A percentile compares a stretch with the other conserved stretches of the same genome.
Evolutionary conservation across 1,139 yeast species (phyloP).

Genomic region (Hansenula anomala): DNA sequence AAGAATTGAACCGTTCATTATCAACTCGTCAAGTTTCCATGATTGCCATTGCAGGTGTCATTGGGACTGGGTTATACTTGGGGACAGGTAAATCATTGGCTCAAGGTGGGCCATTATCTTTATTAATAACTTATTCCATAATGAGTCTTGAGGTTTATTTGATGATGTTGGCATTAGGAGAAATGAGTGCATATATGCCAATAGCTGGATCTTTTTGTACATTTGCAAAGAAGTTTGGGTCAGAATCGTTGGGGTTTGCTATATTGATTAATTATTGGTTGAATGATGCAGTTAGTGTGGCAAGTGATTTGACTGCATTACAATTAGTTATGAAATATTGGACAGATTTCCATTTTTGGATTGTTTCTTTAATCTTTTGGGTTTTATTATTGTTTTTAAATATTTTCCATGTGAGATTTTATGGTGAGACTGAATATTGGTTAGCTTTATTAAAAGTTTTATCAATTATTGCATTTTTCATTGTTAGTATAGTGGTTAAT

Average conservation of each 20-base stretch:
- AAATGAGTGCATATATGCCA: constrained; percentile 60
- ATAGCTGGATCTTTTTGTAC: constrained; percentile 61
- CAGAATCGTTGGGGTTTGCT: constrained; percentile 61
- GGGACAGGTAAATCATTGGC: constrained; percentile 60
- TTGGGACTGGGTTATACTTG: constrained; percentile 61
- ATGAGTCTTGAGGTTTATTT: constrained; percentile 57
- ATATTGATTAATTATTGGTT: constrained; percentile 57
- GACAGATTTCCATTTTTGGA: constrained; percentile 57
- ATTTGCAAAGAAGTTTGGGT: constrained; percentile 55
- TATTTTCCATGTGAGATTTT: constrained; percentile 49
- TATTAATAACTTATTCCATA: constrained; percentile 51
- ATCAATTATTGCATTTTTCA: constrained; percentile 49
- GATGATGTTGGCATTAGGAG: constrained; percentile 61
- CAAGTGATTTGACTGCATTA: constrained; percentile 37
- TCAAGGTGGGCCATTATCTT: constrained; percentile 60
- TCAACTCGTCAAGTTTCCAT: background rate
- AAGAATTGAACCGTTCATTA: background rate
- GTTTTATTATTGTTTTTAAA: constrained; percentile 46
- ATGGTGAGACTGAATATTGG: constrained; percentile 67
- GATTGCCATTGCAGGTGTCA: constrained; percentile 47
- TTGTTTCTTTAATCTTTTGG: constrained; percentile 57
- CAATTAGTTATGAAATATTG: constrained; percentile 47
- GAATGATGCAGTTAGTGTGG: constrained; percentile 40
- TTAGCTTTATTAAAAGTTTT: constrained; percentile 57
- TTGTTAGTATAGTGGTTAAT: constrained; percentile 40